Evolutionary conservation across 2,329 filamentous ascomycete species (phyloP), one percentile per base, ranked within the genome.

Genomic region (Exophiala alcalophila): DNA sequence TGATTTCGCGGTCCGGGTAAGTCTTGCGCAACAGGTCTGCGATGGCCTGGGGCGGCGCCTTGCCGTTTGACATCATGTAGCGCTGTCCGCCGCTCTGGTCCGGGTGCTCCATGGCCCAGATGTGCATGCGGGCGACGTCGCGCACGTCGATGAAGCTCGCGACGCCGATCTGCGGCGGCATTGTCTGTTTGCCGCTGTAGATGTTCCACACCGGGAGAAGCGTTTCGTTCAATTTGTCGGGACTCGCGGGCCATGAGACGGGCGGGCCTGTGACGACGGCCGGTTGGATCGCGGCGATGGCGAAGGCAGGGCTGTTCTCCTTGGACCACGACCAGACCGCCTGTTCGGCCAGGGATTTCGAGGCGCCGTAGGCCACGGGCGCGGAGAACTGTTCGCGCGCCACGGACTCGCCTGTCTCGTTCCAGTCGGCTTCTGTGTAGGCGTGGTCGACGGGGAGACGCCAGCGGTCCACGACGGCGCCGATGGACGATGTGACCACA

Each of bases 361-460:
- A 54, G 10, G 54, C 55, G 8, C 47, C 51, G 41, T 58, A 58
- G 1, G 54, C 48, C 6, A 57, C 49, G 21, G 33, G 44, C 3
- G 45, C 39, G 5, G 44, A 18, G 40, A 55, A 55, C 5, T 34
- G 40, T 14, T 47, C 40, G n/a, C 60, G 54, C 1, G 61, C 59
- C 0, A 56, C 38, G 0, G 50, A 53, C 21, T 66, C 68, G 1
- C 62, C 65, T 3, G 60, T 63, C 2, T 61, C 60, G 10, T 60
- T 60, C 61, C 65, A 67, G 1, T 68, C 67, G 4, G 35, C 27
- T 16, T 62, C 49, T 11, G 65, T 45, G 5, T 56, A 59, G 2
- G 44, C 47, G 9, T 67, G 59, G 23, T 47, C 42, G 15, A 43
- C n/a, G n/a, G 40, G 40, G 11, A 43, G 39, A 11, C 36, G 40